Base-by-base conservation (phyloP, 352 stramenopile genomes). In the Globisporangium echinulatum region DNA sequence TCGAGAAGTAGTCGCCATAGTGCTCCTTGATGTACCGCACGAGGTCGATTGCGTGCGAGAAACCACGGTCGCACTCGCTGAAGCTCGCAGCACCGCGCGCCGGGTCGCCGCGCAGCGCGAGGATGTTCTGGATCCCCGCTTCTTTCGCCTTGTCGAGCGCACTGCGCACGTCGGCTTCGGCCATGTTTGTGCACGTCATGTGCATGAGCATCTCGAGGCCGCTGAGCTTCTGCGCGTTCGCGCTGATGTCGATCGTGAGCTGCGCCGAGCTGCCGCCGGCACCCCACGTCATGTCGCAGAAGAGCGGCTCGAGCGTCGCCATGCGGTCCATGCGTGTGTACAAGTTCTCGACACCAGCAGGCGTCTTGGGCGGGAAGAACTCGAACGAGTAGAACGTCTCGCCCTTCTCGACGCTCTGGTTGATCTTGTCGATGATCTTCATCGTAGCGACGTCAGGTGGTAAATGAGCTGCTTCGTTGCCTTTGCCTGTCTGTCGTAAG, bases 241-340 rank as follows among this genome's bases (percentile, higher is more conserved):
- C 76, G 64, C 82, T 90, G 19, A 99, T 82, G 47, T 99, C 90
- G 48, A 99, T 77, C 49, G 96, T 99, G 49, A 99, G 85, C 52
- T 98, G 88, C 44, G 94, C 92, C 38, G 93, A 99, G 59, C 83
- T 98, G 59, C 97, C 97, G 56, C 97, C 97, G 54, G 97, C 97
- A 62, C 97, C 97, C 97, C 97, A 99, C 44, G 97, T 99, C 80
- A 99, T 97, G 72, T 99, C 97, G 19, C 93, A 97, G 74, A 99
- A 99, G 7, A 99, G 82, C 50, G 96, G 96, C 63, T 97, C 88
- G 51, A 97, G 73, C 56, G 78, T 72, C 33, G 88, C 91, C 96
- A 99, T 98, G 57, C 94, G 85, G 56, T 97, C 93, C 82, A 99
- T 98, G 50, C 97, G 90, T 61, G 93, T 92, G 70, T 98, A 96